A percentile compares a stretch with the other conserved stretches of the same genome.
These are phyloP conservation scores for Verticillium nubilum DNA, from an alignment of 2,329 filamentous ascomycete genomes.

Conservation along the genomic window DNA sequence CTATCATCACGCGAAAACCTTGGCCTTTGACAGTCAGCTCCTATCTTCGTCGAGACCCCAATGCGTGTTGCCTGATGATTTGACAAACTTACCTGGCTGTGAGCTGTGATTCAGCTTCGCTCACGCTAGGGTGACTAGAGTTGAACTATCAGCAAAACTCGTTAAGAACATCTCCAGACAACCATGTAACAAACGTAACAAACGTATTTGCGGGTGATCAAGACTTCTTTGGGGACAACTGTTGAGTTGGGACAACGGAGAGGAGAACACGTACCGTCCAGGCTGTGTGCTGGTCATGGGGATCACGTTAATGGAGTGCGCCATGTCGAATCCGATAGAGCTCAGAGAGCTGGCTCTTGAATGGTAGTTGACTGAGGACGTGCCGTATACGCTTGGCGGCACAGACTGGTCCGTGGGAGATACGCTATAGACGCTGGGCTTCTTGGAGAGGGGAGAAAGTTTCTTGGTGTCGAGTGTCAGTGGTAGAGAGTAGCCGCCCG, in stretches of 20 bases:
- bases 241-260: not conserved
- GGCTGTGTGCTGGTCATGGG: conserved; percentile 17
- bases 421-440: conserved; percentile 14
- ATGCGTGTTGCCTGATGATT: no score
- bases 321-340: conserved; percentile 16
- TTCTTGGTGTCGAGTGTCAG: conserved; percentile 31
- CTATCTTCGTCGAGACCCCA: no score
- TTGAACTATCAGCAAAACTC: no score
- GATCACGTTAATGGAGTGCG: conserved; percentile 11
- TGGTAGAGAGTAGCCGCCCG: conserved; percentile 42
- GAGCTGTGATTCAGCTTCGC: conserved; percentile 11
- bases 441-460: conserved; percentile 13
- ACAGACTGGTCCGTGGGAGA: conserved; percentile 14
- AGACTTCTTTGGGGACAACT: no score
- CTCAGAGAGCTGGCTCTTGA: conserved; percentile 26
- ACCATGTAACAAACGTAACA: no score
- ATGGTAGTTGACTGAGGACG: conserved; percentile 15
- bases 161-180: no score
- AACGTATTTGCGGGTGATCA: no score
- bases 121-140: not conserved
- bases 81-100: conserved; percentile 12
- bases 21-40: conserved; percentile 14
- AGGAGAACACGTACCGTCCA: conserved; percentile 15
- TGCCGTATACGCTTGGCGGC: conserved; percentile 17
- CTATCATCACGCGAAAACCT: conserved; percentile 11